phyloP scores from a whole-genome alignment of 2,329 filamentous ascomycete species.

The Diaporthe humulicola region DNA sequence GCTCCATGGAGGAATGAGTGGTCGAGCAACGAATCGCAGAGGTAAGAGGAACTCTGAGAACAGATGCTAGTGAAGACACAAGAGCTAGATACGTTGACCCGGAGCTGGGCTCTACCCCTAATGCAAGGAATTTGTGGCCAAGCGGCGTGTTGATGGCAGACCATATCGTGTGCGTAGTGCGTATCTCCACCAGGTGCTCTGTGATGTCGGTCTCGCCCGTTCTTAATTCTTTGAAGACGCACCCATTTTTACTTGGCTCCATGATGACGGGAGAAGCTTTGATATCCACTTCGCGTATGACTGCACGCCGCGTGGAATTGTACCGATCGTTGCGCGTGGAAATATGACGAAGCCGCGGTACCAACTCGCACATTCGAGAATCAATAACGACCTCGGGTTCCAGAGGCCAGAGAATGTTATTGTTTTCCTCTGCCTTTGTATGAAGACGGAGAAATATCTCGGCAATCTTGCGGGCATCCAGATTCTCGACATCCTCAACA shows the following conservation, averaged over 20 bases:
- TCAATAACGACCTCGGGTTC: conserved; percentile 47
- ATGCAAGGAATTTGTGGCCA: background rate
- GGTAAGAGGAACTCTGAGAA: background rate
- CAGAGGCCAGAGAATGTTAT: conserved; percentile 44
- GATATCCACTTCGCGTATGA: conserved; percentile 31
- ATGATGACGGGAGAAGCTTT: background rate
- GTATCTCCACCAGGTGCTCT: background rate
- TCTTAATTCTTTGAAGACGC: background rate
- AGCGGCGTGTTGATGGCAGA: background rate
- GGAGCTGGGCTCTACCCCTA: background rate
- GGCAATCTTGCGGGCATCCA: background rate
- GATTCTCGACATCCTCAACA: conserved; percentile 11
- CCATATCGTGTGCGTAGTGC: background rate
- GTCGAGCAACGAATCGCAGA: background rate
- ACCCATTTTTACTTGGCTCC: background rate
- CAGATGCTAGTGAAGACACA: background rate
- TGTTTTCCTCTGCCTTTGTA: conserved; percentile 27
- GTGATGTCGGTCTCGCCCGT: background rate
- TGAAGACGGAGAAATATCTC: conserved; percentile 38
- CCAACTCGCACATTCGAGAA: conserved; percentile 41
- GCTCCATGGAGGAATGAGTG: background rate
- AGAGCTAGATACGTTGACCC: background rate
- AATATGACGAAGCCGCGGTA: conserved; percentile 45
- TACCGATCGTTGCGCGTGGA: conserved; percentile 39
- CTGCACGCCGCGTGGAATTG: conserved; percentile 40